Conservation (phyloP, 108 stramenopile species). For the Chaetoceros tenuissimus region DNA sequence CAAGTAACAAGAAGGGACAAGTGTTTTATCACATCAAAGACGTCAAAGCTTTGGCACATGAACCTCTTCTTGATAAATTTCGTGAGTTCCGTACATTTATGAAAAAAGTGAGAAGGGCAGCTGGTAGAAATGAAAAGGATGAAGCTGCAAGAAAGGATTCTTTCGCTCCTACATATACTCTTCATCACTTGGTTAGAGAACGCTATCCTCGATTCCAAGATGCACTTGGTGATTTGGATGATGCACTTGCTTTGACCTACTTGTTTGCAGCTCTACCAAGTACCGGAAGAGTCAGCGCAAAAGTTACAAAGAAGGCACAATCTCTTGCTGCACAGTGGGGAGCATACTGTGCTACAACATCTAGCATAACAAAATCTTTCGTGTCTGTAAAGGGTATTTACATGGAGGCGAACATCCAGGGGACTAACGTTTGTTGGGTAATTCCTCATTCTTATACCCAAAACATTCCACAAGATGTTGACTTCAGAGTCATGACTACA, state of each 20-base stretch:
- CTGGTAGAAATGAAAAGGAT: constrained; percentile 81
- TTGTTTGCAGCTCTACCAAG: constrained; percentile 91
- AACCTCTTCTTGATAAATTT: constrained; percentile 96
- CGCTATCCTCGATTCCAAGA: constrained; percentile 97
- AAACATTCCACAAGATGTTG: constrained; percentile 88
- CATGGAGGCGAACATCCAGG: constrained; percentile 81
- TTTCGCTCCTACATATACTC: constrained; percentile 77
- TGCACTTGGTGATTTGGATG: constrained; percentile 94
- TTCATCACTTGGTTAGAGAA: constrained; percentile 96
- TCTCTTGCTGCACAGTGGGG: constrained; percentile 88
- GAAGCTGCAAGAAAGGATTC: constrained; percentile 79
- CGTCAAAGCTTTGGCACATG: constrained; percentile 90
- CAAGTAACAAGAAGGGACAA: constrained; percentile 86
- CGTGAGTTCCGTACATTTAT: constrained; percentile 93
- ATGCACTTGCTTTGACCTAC: constrained; percentile 88
- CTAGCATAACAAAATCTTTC: constrained; percentile 89
- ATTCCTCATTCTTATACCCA: constrained; percentile 95
- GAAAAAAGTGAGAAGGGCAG: constrained; percentile 79
- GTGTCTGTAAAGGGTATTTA: constrained; percentile 98
- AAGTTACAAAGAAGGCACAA: constrained; percentile 73
- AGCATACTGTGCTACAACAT: constrained; percentile 80
- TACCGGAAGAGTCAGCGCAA: constrained; percentile 60
- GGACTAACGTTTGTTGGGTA: constrained; percentile 82
- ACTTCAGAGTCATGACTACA: constrained; percentile 96
- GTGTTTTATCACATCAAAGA: constrained; percentile 98